Conservation (phyloP, 768 basidiomycete species). For the Lyophyllum semitale region DNA sequence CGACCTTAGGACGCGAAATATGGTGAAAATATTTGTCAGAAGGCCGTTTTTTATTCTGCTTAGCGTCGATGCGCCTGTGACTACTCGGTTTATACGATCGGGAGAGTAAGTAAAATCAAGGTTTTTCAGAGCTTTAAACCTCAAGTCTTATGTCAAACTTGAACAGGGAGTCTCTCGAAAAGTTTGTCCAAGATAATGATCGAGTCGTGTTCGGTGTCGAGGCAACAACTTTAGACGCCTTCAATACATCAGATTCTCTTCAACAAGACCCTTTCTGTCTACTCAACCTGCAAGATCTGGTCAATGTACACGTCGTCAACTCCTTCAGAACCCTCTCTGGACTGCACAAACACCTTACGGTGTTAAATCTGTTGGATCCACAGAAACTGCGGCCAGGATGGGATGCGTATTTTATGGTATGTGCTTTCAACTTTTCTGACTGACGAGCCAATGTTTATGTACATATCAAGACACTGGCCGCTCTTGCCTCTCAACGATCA, state of each 20-base stretch:
- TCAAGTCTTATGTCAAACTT: neutral
- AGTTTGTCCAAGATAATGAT: slow-evolving; percentile 79
- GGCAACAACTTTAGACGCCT: slow-evolving; percentile 11
- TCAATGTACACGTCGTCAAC: slow-evolving; percentile 66
- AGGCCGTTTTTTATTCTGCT: slow-evolving; percentile 91
- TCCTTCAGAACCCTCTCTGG: slow-evolving; percentile 54
- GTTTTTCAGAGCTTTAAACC: neutral
- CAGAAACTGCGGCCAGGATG: slow-evolving; percentile 85
- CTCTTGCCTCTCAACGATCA: slow-evolving; percentile 84
- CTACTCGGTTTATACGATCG: slow-evolving; percentile 65
- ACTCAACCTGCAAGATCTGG: slow-evolving; percentile 43
- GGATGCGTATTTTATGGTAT: slow-evolving; percentile 97
- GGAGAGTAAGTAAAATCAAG: slow-evolving; percentile 39
- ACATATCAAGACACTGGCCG: slow-evolving; percentile 74
- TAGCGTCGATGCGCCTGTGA: slow-evolving; percentile 79
- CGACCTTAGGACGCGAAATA: slow-evolving; percentile 57
- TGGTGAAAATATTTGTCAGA: slow-evolving; percentile 72
- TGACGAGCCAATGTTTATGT: neutral
- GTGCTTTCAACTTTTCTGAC: slow-evolving; percentile 14
- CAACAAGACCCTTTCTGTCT: slow-evolving; percentile 16
- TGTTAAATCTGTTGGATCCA: slow-evolving; percentile 66
- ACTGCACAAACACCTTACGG: slow-evolving; percentile 65
- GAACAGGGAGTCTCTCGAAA: slow-evolving; percentile 51
- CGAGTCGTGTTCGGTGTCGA: slow-evolving; percentile 56
- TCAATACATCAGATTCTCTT: slow-evolving; percentile 26